Percentiles rank a stretch among this genome's conserved stretches.
These are phyloP conservation scores for Phytophthora pini DNA, from an alignment of 352 stramenopile genomes.

Conservation along the genomic window DNA sequence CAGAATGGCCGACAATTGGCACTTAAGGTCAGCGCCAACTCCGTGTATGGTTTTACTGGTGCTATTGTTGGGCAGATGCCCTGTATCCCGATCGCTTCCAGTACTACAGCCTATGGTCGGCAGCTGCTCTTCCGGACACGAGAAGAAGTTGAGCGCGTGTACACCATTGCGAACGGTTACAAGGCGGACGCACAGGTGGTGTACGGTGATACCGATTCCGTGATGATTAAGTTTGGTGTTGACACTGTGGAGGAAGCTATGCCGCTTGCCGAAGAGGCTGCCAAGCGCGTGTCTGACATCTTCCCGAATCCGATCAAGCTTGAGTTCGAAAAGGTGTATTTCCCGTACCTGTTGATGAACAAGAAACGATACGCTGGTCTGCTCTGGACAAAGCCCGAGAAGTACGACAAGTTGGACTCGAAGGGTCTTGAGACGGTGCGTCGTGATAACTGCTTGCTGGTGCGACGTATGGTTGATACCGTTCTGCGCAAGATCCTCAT, in stretches of 20 bases:
- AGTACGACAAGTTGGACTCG: slow-evolving; percentile 99
- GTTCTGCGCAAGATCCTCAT: slow-evolving; percentile 99
- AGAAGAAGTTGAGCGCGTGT: slow-evolving; percentile 96
- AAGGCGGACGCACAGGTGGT: slow-evolving; percentile 96
- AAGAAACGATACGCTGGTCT: slow-evolving; percentile 96
- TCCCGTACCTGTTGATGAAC: slow-evolving; percentile 99
- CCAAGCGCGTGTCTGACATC: slow-evolving; percentile 95
- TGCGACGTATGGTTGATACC: slow-evolving; percentile 97
- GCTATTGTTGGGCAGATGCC: slow-evolving; percentile 98
- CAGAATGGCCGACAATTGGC: slow-evolving; percentile 98
- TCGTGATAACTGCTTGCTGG: slow-evolving; percentile 98
- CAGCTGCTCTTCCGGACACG: slow-evolving; percentile 97
- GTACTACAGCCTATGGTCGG: slow-evolving; percentile 98
- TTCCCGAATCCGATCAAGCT: slow-evolving; percentile 98
- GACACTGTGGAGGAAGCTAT: slow-evolving; percentile 97
- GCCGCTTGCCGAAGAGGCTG: slow-evolving; percentile 97
- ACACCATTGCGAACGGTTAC: slow-evolving; percentile 95
- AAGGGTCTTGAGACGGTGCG: slow-evolving; percentile 99
- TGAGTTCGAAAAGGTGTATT: slow-evolving; percentile 99
- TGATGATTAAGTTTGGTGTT: slow-evolving; percentile 99
- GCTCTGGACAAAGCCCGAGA: slow-evolving; percentile 91
- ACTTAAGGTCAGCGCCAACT: slow-evolving; percentile 99
- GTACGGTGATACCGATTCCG: slow-evolving; percentile 99
- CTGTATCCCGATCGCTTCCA: slow-evolving; percentile 98
- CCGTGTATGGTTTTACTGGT: slow-evolving; percentile 99